These are phyloP conservation scores for Ceratocystis diversiconidia DNA, from an alignment of 2,329 filamentous ascomycete genomes.

Conservation along the genomic window DNA sequence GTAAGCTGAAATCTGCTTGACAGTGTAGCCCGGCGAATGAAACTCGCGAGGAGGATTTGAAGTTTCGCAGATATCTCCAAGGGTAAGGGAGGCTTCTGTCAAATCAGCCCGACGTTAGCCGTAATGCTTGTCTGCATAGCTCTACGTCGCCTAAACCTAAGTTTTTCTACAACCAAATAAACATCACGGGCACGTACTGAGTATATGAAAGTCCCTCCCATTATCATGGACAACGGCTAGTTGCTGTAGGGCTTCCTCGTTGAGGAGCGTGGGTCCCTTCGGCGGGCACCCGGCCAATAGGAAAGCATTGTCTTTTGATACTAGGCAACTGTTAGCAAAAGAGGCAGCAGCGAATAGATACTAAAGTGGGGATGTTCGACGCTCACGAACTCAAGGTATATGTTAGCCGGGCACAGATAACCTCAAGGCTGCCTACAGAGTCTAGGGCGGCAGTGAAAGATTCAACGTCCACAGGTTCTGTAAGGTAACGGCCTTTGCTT, in stretches of 20 bases:
- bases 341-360: background rate
- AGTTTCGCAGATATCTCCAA: background rate
- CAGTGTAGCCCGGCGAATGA: conserved; percentile 5
- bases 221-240: conserved; percentile 7
- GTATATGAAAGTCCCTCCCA: background rate
- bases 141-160: background rate
- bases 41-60: background rate
- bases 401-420: conserved; percentile 27
- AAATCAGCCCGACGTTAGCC: background rate
- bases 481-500: background rate
- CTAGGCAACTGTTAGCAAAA: background rate
- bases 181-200: background rate
- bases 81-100: background rate
- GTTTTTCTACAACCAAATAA: background rate
- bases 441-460: conserved; percentile 32
- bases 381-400: conserved; percentile 34
- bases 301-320: background rate
- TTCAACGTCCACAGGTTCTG: conserved; percentile 33
- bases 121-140: background rate
- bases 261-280: background rate
- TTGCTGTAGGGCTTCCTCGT: background rate
- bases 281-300: conserved; percentile 11
- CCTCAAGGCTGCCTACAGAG: conserved; percentile 25
- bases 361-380: background rate
- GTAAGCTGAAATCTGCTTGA: conserved; percentile 33